Base-by-base conservation (phyloP, 495 filamentous ascomycete species). In the Talaromyces wortmannii region DNA sequence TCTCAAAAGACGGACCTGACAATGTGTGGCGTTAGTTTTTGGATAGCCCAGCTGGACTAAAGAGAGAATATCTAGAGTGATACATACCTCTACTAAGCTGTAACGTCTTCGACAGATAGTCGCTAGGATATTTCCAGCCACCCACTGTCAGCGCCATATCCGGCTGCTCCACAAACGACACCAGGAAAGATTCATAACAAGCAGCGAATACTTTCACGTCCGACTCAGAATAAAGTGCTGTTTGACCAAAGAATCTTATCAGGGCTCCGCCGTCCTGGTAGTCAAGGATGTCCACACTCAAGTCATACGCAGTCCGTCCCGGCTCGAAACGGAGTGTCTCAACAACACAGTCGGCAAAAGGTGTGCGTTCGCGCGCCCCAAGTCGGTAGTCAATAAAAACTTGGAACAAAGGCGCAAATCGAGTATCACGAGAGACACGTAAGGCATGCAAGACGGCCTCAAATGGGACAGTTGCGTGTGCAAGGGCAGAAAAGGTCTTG, bases 381-480 rank as follows among this genome's bases (percentile, higher is more conserved):
- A 50, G 57, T 11, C 69, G 69, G 57, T 74, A 81, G 52, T 76
- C 65, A 50, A 75, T 57, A n/a, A 75, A 63, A 0, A 61, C 63
- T 36, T 78, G 74, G 56, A 72, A 83, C 15, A 67, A 45, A 2
- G 66, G 69, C 46, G 53, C 75, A 46, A 66, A 59, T 12, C 59
- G 57, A 3, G 66, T 64, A 10, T 66, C 72, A 3, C 65, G 63
- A 5, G 61, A 57, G 4, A 71, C 59, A 8, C 65, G 63, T 6
- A 77, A 53, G 10, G 70, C 66, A 0, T 67, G 56, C 0, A 83
- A 57, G 0, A 82, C 23, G 0, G 74, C 60, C 48, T 80, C 68
- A 46, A 78, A 77, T 4, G 80, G 79, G 0, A 79, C 48, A 2
- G 57, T 49, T 0, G 75, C 77, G 43, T 71, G 57, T 0, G 31